phyloP scores from a whole-genome alignment of 2,329 filamentous ascomycete species.

The Simplicillium aogashimaense region DNA sequence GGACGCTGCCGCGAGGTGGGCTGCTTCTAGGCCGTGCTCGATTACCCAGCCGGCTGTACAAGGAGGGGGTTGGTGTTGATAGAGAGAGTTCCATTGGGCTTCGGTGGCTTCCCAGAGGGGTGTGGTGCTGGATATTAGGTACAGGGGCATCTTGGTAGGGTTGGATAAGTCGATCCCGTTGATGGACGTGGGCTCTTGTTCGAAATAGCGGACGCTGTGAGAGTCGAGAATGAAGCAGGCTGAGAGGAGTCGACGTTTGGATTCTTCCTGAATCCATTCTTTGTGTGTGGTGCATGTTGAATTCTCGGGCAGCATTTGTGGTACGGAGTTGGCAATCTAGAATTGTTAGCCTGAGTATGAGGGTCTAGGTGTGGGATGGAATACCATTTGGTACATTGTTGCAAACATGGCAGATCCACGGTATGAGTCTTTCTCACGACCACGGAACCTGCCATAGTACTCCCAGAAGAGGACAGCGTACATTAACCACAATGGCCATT shows the following conservation, averaged over 20 bases:
- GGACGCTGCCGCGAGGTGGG: conserved; percentile 22
- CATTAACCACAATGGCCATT: conserved; percentile 40
- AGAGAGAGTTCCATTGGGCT: conserved; percentile 33
- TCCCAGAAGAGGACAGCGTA: conserved; percentile 46
- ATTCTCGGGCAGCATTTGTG: too few species aligned
- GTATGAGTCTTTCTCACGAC: conserved; percentile 34
- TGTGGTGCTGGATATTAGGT: conserved; percentile 33
- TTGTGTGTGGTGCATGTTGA: conserved; percentile 25
- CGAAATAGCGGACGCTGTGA: conserved; percentile 44
- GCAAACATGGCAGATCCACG: conserved; percentile 38
- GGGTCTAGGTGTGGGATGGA: conserved; percentile 5
- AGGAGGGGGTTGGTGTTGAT: conserved; percentile 14
- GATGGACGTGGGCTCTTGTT: conserved; percentile 29
- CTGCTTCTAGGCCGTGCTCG: conserved; percentile 23
- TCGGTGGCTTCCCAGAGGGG: conserved; percentile 39
- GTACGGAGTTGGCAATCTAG: not conserved
- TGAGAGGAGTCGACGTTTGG: conserved; percentile 41
- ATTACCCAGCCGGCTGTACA: conserved; percentile 17
- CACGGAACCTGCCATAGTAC: conserved; percentile 44
- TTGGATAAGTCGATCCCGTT: conserved; percentile 25
- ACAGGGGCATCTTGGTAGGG: conserved; percentile 27
- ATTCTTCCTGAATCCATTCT: conserved; percentile 42
- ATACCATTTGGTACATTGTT: conserved; percentile 41
- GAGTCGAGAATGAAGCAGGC: conserved; percentile 48
- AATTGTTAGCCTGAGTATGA: not conserved